phyloP scores from a whole-genome alignment of 2,329 filamentous ascomycete species.

The Fusarium sp. region DNA sequence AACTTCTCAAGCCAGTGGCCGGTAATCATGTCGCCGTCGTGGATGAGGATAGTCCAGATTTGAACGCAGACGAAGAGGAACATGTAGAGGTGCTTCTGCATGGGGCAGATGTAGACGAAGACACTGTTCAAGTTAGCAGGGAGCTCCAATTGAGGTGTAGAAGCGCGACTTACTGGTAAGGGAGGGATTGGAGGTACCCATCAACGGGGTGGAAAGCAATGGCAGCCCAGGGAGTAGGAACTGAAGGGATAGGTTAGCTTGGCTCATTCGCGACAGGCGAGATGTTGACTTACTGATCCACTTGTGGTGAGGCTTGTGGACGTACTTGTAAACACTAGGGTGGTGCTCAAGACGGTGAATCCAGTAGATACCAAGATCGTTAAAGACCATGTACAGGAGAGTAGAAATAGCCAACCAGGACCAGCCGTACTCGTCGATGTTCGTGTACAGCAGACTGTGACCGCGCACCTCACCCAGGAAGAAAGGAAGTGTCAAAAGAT shows the following conservation, averaged over 20 bases:
- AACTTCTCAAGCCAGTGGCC: slow-evolving; percentile 61
- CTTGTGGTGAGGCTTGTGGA: slow-evolving; percentile 63
- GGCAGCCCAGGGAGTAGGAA: slow-evolving; percentile 61
- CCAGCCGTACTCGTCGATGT: slow-evolving; percentile 56
- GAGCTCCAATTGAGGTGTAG: too few relatives aligned
- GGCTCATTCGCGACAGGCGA: not conserved
- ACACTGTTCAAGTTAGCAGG: slow-evolving; percentile 47
- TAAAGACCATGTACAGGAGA: slow-evolving; percentile 59
- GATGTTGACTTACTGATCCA: slow-evolving; percentile 56
- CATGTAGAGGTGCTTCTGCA: slow-evolving; percentile 61
- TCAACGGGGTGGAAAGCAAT: slow-evolving; percentile 62
- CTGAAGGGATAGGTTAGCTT: slow-evolving; percentile 40
- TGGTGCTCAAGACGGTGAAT: slow-evolving; percentile 61
- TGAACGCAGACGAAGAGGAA: slow-evolving; percentile 59
- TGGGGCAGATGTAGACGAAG: slow-evolving; percentile 60
- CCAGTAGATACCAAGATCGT: slow-evolving; percentile 62
- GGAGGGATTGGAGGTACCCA: slow-evolving; percentile 60
- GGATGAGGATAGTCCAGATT: slow-evolving; percentile 63
- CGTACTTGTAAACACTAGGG: slow-evolving; percentile 60
- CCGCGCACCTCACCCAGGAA: slow-evolving; percentile 63
- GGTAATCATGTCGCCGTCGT: slow-evolving; percentile 63
- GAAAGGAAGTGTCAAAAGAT: slow-evolving; percentile 59
- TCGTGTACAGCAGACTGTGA: slow-evolving; percentile 57
- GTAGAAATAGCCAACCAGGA: slow-evolving; percentile 55
- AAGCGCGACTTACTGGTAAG: slow-evolving; percentile 56